Evolutionary conservation across 75 land plant species (phyloP).

Genomic region (Chamaecyparis obtusa): DNA sequence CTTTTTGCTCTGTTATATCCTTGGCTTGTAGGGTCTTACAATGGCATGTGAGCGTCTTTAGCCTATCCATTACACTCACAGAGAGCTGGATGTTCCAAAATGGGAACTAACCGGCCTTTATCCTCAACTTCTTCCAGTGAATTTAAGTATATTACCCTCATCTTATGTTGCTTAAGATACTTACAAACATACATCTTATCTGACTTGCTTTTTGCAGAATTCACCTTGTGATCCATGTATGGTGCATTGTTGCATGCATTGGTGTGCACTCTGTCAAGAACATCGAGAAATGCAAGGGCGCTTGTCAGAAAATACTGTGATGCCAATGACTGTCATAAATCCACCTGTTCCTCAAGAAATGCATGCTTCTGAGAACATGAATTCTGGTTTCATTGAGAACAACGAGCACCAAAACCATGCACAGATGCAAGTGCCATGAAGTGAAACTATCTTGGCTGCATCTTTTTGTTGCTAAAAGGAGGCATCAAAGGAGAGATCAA

Average conservation of each 20-base stretch:
- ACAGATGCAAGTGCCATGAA: conserved; percentile 8
- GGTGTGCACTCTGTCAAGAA: conserved; percentile 96
- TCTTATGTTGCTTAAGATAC: neutral
- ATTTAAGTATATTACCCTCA: neutral
- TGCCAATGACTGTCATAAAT: conserved; percentile 56
- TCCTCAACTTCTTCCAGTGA: neutral
- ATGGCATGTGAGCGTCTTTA: neutral
- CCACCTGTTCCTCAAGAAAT: conserved; percentile 82
- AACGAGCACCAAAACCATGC: conserved; percentile 12
- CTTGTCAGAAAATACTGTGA: conserved; percentile 56
- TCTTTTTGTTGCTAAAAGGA: neutral
- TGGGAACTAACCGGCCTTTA: neutral
- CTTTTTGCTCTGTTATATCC: neutral
- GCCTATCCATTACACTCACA: neutral
- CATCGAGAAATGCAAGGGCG: conserved; percentile 88
- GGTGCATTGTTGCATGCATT: conserved; percentile 95
- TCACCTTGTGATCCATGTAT: conserved; percentile 94
- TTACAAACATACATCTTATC: conserved; percentile 1
- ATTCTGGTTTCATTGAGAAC: conserved; percentile 18
- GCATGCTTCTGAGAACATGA: conserved; percentile 29
- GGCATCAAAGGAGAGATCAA: neutral
- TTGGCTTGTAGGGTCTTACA: neutral
- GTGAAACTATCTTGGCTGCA: neutral
- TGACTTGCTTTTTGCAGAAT: conserved; percentile 45
- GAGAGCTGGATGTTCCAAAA: neutral